These are phyloP conservation scores for Xylaria longipes DNA, from an alignment of 495 filamentous ascomycete species.

Conservation along the genomic window DNA sequence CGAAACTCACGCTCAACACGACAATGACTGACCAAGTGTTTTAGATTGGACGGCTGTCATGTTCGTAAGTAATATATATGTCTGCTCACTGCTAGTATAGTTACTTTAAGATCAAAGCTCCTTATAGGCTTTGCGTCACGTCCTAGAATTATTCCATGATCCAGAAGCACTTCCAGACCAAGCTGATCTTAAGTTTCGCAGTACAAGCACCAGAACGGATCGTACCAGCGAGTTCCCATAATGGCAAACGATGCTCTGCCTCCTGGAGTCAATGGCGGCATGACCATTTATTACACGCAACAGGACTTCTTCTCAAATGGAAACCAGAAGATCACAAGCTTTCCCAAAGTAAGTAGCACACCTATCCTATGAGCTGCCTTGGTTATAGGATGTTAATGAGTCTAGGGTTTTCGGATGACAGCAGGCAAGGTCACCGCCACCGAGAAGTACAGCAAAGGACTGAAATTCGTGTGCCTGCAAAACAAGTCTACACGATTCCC, in stretches of 20 bases:
- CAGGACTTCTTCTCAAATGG: conserved; percentile 54
- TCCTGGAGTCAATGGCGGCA: conserved; percentile 56
- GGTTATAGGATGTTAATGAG: neutral
- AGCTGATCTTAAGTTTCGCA: neutral
- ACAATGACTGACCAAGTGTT: neutral
- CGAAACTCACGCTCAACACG: neutral
- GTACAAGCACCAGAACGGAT: conserved; percentile 59
- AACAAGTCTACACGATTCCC: conserved; percentile 54
- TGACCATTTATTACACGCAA: conserved; percentile 63
- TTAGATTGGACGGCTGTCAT: conserved; percentile 8
- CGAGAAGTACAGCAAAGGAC: conserved; percentile 44
- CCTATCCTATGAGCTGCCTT: neutral
- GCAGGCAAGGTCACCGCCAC: conserved; percentile 52
- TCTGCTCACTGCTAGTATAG: too few species aligned
- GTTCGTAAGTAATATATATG: neutral
- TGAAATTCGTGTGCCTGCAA: conserved; percentile 56
- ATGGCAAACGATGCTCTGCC: conserved; percentile 57
- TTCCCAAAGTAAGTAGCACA: conserved; percentile 49
- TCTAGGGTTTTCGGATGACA: conserved; percentile 62
- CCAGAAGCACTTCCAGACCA: neutral
- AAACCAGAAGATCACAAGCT: conserved; percentile 56
- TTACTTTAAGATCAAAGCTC: neutral
- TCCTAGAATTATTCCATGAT: neutral
- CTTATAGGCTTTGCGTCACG: neutral
- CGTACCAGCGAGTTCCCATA: conserved; percentile 57